These are phyloP conservation scores for Ophiostoma populinum DNA, from an alignment of 2,329 filamentous ascomycete genomes.

Conservation along the genomic window DNA sequence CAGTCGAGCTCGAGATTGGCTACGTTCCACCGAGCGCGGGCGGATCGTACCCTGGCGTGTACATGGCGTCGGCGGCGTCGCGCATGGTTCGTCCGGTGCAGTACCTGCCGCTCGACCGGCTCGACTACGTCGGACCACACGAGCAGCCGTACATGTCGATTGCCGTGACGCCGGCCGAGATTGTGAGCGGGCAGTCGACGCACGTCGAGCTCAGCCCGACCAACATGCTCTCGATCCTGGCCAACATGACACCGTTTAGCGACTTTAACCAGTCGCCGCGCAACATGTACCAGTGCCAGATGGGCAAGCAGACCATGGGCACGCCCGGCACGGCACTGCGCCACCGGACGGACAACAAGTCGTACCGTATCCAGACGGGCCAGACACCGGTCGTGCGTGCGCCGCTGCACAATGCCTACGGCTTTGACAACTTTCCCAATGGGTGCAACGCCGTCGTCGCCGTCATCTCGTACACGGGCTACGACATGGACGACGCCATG, in stretches of 20 bases:
- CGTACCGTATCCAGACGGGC: constrained; percentile 84
- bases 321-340: constrained; percentile 73
- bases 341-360: constrained; percentile 92
- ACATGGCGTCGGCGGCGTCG: constrained; percentile 73
- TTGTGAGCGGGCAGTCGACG: constrained; percentile 73
- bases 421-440: constrained; percentile 95
- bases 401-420: constrained; percentile 88
- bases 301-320: constrained; percentile 99
- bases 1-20: constrained; percentile 74
- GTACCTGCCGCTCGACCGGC: constrained; percentile 70
- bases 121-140: constrained; percentile 79
- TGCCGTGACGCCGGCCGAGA: constrained; percentile 73
- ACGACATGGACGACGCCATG: constrained; percentile 99
- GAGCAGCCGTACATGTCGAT: constrained; percentile 99
- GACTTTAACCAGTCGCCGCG: constrained; percentile 96
- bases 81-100: constrained; percentile 85
- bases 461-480: constrained; percentile 96
- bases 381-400: constrained; percentile 88
- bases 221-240: constrained; percentile 91
- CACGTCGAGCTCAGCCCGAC: constrained; percentile 92
- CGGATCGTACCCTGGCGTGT: constrained; percentile 92
- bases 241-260: constrained; percentile 97
- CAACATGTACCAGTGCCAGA: constrained; percentile 99
- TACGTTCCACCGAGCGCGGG: constrained; percentile 75
- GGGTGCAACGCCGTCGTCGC: constrained; percentile 90